Percentiles rank a stretch among this genome's conserved stretches.
Evolutionary conservation across 139 green algal genomes (phyloP).

Genomic region (Micromonas pusilla): DNA sequence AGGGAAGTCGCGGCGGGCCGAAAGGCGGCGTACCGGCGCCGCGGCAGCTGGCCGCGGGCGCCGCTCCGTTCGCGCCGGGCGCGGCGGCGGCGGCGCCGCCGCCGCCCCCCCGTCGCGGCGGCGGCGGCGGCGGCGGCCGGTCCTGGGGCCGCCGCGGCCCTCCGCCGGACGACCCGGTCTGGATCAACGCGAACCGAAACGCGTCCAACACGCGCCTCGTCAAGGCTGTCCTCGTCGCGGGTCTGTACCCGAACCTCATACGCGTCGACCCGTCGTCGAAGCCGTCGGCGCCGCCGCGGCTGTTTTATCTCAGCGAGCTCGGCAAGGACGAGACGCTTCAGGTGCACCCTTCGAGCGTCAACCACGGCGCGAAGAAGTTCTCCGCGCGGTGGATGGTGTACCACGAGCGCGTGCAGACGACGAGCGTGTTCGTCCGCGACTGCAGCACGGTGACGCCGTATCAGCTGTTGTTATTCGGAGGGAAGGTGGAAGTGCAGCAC

Average conservation of each 20-base stretch:
- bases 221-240: constrained; percentile 36
- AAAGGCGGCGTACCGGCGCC: background rate
- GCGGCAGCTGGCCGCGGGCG: background rate
- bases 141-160: background rate
- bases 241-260: constrained; percentile 37
- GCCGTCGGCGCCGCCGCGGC: background rate
- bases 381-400: constrained; percentile 31
- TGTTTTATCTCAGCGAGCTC: background rate
- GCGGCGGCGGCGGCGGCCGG: too few species aligned
- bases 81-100: too few species aligned
- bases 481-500: constrained; percentile 33
- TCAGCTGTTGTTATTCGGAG: constrained; percentile 43
- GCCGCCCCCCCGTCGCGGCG: too few species aligned
- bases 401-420: constrained; percentile 34
- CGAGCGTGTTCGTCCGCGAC: constrained; percentile 34
- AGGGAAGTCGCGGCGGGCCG: background rate
- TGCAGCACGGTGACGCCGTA: constrained; percentile 40
- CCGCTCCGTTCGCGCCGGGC: too few species aligned
- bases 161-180: background rate
- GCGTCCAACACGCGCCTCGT: constrained; percentile 25
- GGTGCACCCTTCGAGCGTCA: constrained; percentile 24
- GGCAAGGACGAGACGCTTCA: background rate
- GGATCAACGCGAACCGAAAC: constrained; percentile 5
- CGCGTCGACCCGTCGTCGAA: background rate
- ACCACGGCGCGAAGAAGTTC: constrained; percentile 24